Base-by-base conservation (phyloP, 768 basidiomycete genomes). In the Mycena floridula region DNA sequence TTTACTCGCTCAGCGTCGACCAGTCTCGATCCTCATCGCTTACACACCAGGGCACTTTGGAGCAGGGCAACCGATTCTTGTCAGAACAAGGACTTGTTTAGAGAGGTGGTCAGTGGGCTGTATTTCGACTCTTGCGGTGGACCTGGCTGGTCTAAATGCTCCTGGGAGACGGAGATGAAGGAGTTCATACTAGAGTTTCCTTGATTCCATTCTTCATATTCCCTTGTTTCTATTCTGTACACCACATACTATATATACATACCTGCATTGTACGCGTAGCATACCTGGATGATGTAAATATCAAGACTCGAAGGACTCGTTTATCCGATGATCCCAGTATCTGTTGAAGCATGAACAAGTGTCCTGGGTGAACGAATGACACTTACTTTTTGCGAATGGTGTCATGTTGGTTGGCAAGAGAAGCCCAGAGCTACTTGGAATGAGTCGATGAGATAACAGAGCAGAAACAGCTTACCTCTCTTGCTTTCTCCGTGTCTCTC, bases 271-370 rank as follows among this genome's bases (percentile, higher is more conserved):
- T n/a, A n/a, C n/a, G n/a, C n/a, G n/a, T n/a, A n/a, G n/a, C n/a
- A n/a, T n/a, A n/a, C n/a, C n/a, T n/a, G n/a, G n/a, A n/a, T n/a
- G n/a, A n/a, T n/a, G n/a, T n/a, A n/a, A n/a, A n/a, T n/a, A n/a
- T n/a, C n/a, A n/a, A n/a, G n/a, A n/a, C 32, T 35, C 18, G 15
- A 35, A 35, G 32, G 72, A 77, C 46, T 79, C 76, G 44, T 67
- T 70, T 51, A 82, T 78, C n/a, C 85, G 78, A 49, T 77, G 77
- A 43, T 84, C 83, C 85, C 86, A 88, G 58, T 88, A 88, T 57
- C 85, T 88, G 53, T 12, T 47, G 37, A 42, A 55, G 21, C 44
- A 25, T 43, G 43, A 15, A 44, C 25, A 16, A 42, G 22, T 13
- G 40, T 35, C 20, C 25, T 32, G 0, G 5, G 21, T n/a, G n/a